A percentile compares a stretch with the other conserved stretches of the same genome.
These are phyloP conservation scores for Naganishia albida DNA, from an alignment of 1,284 basidiomycete species.

Conservation along the genomic window DNA sequence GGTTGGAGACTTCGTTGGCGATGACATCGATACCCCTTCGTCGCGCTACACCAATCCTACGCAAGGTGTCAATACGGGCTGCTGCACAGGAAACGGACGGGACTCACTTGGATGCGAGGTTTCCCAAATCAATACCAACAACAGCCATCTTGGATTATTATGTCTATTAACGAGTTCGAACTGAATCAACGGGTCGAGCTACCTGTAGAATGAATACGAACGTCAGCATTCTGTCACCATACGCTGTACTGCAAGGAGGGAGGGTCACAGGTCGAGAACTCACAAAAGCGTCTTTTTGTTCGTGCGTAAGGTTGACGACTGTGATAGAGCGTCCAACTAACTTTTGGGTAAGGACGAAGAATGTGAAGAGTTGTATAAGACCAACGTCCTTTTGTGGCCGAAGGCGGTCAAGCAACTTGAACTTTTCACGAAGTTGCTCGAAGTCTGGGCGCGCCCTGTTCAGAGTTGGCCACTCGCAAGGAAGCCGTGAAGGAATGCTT, in stretches of 20 bases:
- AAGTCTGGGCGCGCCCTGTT: conserved; percentile 8
- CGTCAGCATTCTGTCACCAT: background rate
- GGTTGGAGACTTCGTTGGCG: conserved; percentile 92
- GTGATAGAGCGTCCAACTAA: conserved; percentile 24
- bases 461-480: no score
- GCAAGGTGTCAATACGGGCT: conserved; percentile 33
- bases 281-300: conserved; percentile 21
- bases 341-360: background rate
- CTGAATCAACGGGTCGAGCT: conserved; percentile 30
- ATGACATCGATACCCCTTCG: conserved; percentile 94
- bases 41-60: conserved; percentile 85
- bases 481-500: no score
- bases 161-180: conserved; percentile 24
- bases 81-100: conserved; percentile 16
- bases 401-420: background rate
- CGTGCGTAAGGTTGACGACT: conserved; percentile 17
- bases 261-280: background rate
- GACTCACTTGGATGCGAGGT: conserved; percentile 69
- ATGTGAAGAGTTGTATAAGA: background rate
- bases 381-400: conserved; percentile 11
- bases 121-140: conserved; percentile 89
- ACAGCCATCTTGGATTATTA: conserved; percentile 57
- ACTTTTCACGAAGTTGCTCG: conserved; percentile 26
- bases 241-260: background rate
- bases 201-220: background rate